Evolutionary conservation across 2,329 filamentous ascomycete species (phyloP).

Genomic region (Aspergillus brasiliensis): DNA sequence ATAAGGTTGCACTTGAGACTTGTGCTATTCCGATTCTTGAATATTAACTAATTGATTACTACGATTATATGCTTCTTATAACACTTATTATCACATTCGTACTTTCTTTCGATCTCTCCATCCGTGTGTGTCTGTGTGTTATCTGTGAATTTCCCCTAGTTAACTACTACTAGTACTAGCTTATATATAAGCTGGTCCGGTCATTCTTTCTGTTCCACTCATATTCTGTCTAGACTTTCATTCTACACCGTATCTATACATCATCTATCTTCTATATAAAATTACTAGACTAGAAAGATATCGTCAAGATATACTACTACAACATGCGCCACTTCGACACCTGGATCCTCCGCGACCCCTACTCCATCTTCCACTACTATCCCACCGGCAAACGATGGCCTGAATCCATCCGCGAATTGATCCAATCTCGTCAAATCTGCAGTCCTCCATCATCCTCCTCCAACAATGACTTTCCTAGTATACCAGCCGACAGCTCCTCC

Average conservation of each 20-base stretch:
- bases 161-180: neutral
- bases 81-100: neutral
- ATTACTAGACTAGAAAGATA: neutral
- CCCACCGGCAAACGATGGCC: slow-evolving; percentile 39
- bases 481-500: slow-evolving; percentile 7
- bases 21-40: neutral
- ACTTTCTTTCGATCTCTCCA: neutral
- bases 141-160: neutral
- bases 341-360: slow-evolving; percentile 42
- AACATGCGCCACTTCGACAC: slow-evolving; percentile 43
- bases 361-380: slow-evolving; percentile 44
- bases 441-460: slow-evolving; percentile 20
- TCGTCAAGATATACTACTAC: neutral
- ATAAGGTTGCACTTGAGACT: slow-evolving; percentile 27
- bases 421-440: slow-evolving; percentile 40
- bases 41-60: neutral
- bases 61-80: neutral
- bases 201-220: no score
- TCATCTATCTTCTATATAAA: neutral
- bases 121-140: neutral
- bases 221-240: no score
- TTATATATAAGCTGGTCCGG: neutral
- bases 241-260: neutral
- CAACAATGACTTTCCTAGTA: neutral
- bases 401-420: slow-evolving; percentile 38